Base-by-base conservation (phyloP, 306 rosid genomes). In the Dryas octopetala region DNA sequence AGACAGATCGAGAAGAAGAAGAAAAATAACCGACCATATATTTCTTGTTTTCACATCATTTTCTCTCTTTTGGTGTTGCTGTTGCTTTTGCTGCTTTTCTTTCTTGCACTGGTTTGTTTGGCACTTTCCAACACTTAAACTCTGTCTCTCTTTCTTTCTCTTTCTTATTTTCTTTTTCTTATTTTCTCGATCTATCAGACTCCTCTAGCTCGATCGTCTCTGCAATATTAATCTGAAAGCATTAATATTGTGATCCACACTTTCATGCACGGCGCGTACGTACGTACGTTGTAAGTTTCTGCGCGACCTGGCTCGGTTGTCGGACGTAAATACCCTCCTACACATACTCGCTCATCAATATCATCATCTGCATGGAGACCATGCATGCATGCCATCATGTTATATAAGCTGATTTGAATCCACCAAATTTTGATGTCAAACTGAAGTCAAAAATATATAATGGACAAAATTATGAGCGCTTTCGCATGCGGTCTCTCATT, bases 11-110 rank as follows among this genome's bases (percentile, higher is more conserved):
- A 74, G 58, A 53, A 12, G 73, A 83, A 57, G 67, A 75, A 78
- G 58, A 54, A 67, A 12, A 67, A 75, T 47, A 10, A 51, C 73
- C n/a, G 68, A 86, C 71, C 85, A 62, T 74, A 32, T 32, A 32
- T 76, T 75, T 62, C 74, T 82, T 68, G 79, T 76, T 82, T 81
- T 88, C 86, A 85, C 90, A 85, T 80, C 87, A 83, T 81, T 78
- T 74, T 66, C 60, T 76, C 71, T 83, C 83, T 78, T 62, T 71
- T 74, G 71, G 83, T 88, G 78, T 83, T 78, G 71, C 85, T 88
- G 78, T 83, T 78, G 84, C 79, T 77, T 46, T 54, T 80, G 64
- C 74, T 26, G 84, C 80, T 83, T 80, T 83, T 76, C 74, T 80
- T 73, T 66, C 83, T 74, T 81, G 68, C 70, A 45, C 62, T 53